Evolutionary conservation across 179 eudicot species (phyloP).

Genomic region (Beta macrorhiza): DNA sequence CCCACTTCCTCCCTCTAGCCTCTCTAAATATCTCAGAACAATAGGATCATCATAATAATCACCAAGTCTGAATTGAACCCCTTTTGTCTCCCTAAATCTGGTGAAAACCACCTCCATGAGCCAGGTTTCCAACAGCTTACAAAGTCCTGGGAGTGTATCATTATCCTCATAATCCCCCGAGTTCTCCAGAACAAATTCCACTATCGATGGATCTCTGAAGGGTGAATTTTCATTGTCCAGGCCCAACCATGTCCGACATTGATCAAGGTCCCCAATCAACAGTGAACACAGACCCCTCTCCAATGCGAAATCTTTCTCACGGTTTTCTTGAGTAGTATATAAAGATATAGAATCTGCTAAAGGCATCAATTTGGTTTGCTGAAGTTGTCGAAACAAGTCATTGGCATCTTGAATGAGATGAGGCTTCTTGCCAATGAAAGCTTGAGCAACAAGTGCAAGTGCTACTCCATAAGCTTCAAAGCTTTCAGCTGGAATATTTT

Average conservation of each 20-base stretch:
- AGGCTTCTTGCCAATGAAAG: conserved; percentile 80
- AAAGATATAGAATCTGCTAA: conserved; percentile 44
- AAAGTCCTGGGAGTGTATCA: conserved; percentile 85
- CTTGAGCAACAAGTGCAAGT: conserved; percentile 91
- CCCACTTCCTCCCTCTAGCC: conserved; percentile 71
- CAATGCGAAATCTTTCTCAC: conserved; percentile 78
- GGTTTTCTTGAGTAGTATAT: conserved; percentile 42
- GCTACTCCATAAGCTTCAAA: conserved; percentile 97
- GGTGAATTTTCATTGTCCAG: conserved; percentile 74
- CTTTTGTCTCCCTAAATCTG: conserved; percentile 82
- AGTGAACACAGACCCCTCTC: conserved; percentile 96
- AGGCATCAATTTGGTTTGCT: conserved; percentile 64
- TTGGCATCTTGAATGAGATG: conserved; percentile 90
- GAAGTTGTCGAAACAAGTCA: conserved; percentile 87
- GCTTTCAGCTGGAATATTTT: conserved; percentile 87
- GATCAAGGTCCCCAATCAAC: conserved; percentile 85
- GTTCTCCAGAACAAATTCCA: conserved; percentile 75
- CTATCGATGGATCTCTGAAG: conserved; percentile 68
- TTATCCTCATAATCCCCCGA: conserved; percentile 67
- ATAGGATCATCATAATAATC: conserved; percentile 97
- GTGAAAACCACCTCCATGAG: conserved; percentile 91
- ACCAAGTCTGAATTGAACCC: conserved; percentile 65
- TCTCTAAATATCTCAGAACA: conserved; percentile 81
- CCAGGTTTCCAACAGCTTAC: conserved; percentile 96
- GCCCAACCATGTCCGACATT: conserved; percentile 90